Evolutionary conservation across 106 monocot genomes (phyloP), one percentile per base, ranked within the genome.

Genomic region (Cymbidium sinense): DNA sequence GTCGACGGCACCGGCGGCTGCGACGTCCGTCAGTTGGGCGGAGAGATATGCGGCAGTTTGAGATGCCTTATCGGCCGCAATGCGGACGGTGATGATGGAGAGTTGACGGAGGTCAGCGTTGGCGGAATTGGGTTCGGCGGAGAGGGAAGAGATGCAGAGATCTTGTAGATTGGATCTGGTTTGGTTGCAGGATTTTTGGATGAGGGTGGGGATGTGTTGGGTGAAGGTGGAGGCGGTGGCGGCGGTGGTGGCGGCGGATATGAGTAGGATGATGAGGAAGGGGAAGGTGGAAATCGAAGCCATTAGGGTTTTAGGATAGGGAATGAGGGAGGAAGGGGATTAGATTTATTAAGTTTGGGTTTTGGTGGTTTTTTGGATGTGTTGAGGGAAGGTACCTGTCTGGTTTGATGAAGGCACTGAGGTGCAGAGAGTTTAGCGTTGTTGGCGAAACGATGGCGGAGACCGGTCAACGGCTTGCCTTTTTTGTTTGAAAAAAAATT

Each of bases 121-220:
- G 30, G 31, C 31, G 13, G 21, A 5, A 3, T 30, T 11, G 0
- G 67, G 20, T 28, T 37, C 35, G 71, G n/a, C n/a, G n/a, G 71
- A 71, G 36, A 71, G 34, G 9, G n/a, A 71, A 18, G 71, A 34
- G 37, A 71, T 19, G 71, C 71, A 71, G 71, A 71, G 71, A n/a
- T n/a, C 15, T 37, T 71, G 71, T 8, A 31, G 20, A 29, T 28
- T 13, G 71, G n/a, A 13, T 2, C 15, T 7, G 37, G 35, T 37
- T 6, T 23, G 58, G 58, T 11, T 58, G 71, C 71, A 71, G 71
- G 71, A 36, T 17, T 9, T 29, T 3, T n/a, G n/a, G 34, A 37
- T 37, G 37, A 35, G 35, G 9, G 17, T 2, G 10, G 71, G 35
- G 17, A 31, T 29, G 36, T 21, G 58, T 11, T 47, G 47, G 67